Base-by-base conservation (phyloP, 2,329 filamentous ascomycete genomes). In the Diaporthe eres region DNA sequence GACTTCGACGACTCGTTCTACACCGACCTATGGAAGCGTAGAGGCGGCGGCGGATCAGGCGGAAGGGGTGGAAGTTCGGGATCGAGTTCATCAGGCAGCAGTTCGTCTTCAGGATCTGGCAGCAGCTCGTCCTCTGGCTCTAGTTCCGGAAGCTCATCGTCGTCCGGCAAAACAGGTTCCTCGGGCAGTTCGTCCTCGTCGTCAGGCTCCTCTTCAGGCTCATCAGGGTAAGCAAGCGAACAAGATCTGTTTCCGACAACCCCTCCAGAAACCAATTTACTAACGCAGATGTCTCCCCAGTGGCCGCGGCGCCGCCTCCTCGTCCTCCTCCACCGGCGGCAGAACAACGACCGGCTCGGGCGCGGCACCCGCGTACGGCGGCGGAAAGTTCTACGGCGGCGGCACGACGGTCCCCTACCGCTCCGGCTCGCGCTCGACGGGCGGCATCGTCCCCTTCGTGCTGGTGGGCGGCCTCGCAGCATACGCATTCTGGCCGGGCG, bases 371-470 rank as follows among this genome's bases (percentile, higher is more conserved):
- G 77, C 80, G 0, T 95, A 89, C 80, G 92, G 91, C 60, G 91
- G 91, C 51, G 92, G 92, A 10, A 80, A 81, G 71, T 94, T 89
- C 82, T 95, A 95, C 80, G 89, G 90, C 51, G 93, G 93, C 67
- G 94, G 94, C 67, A 88, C 91, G 0, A 76, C 85, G 3, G 81
- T 82, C 0, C 93, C 94, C 2, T 96, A 94, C 83, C 77, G 79
- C 2, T 78, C 93, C 3, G 93, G 92, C 9, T n/a, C 53, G 0
- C 76, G 74, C 17, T 87, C 87, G 1, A 88, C 86, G 4, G 87
- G 88, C 4, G 88, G 93, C 51, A 82, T 91, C 39, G 51, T 76
- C 7, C 87, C 91, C 22, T 82, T 91, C 65, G 82, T 91, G 31
- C 84, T 93, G 3, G 80, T 88, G 4, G 87, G 86, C 4, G 82